phyloP scores from a whole-genome alignment of 2,329 filamentous ascomycete species.

The Simplicillium aogashimaense region DNA sequence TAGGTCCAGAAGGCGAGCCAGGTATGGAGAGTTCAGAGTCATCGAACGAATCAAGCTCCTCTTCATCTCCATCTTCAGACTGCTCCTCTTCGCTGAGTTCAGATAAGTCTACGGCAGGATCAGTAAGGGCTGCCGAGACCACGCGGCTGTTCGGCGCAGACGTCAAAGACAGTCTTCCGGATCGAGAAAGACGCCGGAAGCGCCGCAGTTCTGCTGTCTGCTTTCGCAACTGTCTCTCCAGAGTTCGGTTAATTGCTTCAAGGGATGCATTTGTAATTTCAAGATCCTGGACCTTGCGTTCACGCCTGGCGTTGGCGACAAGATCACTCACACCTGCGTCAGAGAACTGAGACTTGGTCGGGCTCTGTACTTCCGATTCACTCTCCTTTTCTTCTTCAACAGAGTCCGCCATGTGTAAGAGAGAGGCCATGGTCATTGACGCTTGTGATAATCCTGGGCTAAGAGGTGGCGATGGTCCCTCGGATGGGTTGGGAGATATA shows the following conservation, averaged over 20 bases:
- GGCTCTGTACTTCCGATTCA: constrained; percentile 38
- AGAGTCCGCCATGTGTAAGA: constrained; percentile 47
- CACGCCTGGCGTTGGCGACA: constrained; percentile 78
- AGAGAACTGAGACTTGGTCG: constrained; percentile 45
- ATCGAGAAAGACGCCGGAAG: constrained; percentile 75
- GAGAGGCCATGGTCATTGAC: constrained; percentile 41
- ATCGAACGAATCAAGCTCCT: constrained; percentile 39
- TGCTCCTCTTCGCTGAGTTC: constrained; percentile 41
- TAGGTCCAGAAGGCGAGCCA: constrained; percentile 17
- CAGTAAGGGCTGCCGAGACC: constrained; percentile 31
- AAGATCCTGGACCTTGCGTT: constrained; percentile 90
- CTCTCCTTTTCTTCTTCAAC: constrained; percentile 23
- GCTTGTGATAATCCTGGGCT: constrained; percentile 19
- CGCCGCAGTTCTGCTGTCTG: constrained; percentile 81
- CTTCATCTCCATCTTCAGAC: constrained; percentile 27
- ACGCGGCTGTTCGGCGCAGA: constrained; percentile 35
- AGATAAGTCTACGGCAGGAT: constrained; percentile 33
- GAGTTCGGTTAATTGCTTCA: constrained; percentile 84
- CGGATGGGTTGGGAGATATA: constrained; percentile 22
- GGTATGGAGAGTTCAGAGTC: constrained; percentile 39
- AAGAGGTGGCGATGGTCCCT: constrained; percentile 25
- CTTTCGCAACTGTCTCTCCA: constrained; percentile 85
- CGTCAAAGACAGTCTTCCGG: constrained; percentile 60
- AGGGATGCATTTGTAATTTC: constrained; percentile 95
- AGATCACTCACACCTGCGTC: constrained; percentile 62